Evolutionary conservation across 495 filamentous ascomycete species (phyloP).

Genomic region (Annulohypoxylon nitens): DNA sequence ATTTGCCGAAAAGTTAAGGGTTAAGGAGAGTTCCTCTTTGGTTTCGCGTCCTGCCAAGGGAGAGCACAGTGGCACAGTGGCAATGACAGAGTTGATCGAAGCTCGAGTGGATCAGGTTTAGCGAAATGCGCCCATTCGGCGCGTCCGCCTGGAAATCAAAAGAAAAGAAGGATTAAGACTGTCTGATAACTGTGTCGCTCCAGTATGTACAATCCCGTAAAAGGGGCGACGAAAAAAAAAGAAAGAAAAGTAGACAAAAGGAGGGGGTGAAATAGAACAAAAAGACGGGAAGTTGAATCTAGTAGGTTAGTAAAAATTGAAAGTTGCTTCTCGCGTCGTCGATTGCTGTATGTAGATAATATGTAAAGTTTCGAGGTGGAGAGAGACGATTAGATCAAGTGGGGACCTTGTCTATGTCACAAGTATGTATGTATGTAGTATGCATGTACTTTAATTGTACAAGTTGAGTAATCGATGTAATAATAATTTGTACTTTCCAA

Average conservation of each 20-base stretch:
- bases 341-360: background rate
- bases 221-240: constrained; percentile 4
- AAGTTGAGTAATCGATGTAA: constrained; percentile 9
- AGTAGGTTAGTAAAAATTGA: constrained; percentile 7
- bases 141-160: constrained; percentile 22
- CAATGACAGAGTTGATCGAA: background rate
- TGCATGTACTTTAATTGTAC: background rate
- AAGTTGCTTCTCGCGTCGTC: constrained; percentile 4
- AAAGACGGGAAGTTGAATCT: constrained; percentile 15
- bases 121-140: constrained; percentile 24
- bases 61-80: background rate
- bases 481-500: background rate
- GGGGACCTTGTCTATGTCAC: constrained; percentile 15
- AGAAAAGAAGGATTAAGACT: constrained; percentile 32
- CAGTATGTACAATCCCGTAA: constrained; percentile 11
- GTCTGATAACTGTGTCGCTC: constrained; percentile 20
- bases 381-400: constrained; percentile 32
- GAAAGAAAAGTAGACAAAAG: background rate
- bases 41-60: constrained; percentile 14
- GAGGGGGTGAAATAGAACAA: constrained; percentile 2
- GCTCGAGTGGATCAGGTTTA: constrained; percentile 19
- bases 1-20: constrained; percentile 29
- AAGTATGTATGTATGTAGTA: too few relatives aligned
- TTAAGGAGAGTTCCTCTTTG: constrained; percentile 11
- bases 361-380: background rate